Base-by-base conservation (phyloP, 2,329 filamentous ascomycete genomes). In the Domatiomyces globalis region DNA sequence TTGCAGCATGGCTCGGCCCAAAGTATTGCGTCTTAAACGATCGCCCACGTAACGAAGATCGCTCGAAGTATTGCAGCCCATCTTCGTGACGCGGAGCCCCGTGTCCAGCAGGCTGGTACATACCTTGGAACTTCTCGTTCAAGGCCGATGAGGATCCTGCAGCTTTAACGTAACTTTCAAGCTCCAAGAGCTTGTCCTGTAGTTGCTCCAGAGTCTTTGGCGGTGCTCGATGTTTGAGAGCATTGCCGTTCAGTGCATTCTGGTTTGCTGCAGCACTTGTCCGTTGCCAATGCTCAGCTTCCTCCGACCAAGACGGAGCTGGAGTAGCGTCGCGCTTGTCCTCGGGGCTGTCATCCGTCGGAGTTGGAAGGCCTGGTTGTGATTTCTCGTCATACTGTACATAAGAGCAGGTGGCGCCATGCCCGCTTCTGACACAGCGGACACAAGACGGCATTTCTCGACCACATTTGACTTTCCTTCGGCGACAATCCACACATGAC, bases 11-110 rank as follows among this genome's bases (percentile, higher is more conserved):
- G 49, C 54, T 60, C 10, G 58, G 58, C 15, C 60, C 60, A 48
- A 56, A 55, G 44, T 61, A 61, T 46, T 60, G 54, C 19, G 60
- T 61, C 29, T 59, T 60, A 51, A 61, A 60, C 17, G 52, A 46
- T 42, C 54, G 51, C 0, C 60, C 60, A 7, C 57, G 54, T 15
- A 61, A 51, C n/a, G 59, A 45, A 20, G 56, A 54, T 43, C 58
- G 54, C 43, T 61, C 56, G 22, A 48, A 45, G 19, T 57, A 56
- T n/a, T 50, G 52, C n/a, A 50, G 29, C 10, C 36, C 46, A 22
- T 52, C 49, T 48, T 53, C 52, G 15, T 53, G 54, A 12, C 39
- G 33, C 10, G 46, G 19, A 12, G 27, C 43, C 9, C 49, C 49
- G 43, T 49, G 45, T 17, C 46, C 42, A 7, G 45, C 25, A 6